Evolutionary conservation across 441 rosid species (phyloP).

Genomic region (California macrophylla): DNA sequence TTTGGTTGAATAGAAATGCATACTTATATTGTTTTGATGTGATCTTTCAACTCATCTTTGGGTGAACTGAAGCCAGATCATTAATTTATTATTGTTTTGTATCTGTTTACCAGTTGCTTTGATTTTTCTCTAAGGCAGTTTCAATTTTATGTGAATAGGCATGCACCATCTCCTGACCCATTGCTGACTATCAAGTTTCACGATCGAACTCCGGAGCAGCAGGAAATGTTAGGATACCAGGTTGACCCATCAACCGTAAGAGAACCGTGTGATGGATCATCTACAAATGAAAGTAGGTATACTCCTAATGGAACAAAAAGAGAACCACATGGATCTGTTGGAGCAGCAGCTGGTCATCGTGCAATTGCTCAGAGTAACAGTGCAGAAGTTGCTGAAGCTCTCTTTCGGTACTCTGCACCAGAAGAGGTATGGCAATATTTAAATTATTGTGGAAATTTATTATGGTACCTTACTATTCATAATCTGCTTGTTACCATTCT

Average conservation of each 20-base stretch:
- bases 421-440: constrained; percentile 52
- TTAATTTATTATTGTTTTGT: neutral
- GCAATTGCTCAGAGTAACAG: constrained; percentile 83
- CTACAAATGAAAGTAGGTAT: constrained; percentile 26
- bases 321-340: constrained; percentile 67
- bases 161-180: constrained; percentile 84
- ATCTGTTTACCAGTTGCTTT: constrained; percentile 6
- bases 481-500: neutral
- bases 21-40: neutral
- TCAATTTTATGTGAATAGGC: constrained; percentile 32
- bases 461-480: neutral
- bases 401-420: constrained; percentile 72
- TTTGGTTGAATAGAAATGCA: neutral
- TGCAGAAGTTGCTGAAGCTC: constrained; percentile 64
- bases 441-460: neutral
- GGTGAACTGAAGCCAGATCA: neutral
- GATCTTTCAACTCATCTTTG: neutral
- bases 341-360: constrained; percentile 75
- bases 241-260: constrained; percentile 43
- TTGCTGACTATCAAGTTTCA: constrained; percentile 61
- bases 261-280: constrained; percentile 30
- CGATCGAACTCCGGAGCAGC: constrained; percentile 86
- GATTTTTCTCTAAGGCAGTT: constrained; percentile 6
- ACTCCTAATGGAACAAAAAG: constrained; percentile 27
- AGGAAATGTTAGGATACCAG: constrained; percentile 60